Percentiles rank a stretch among this genome's conserved stretches.
Evolutionary conservation across 176 grass and related monocot genomes (phyloP).

Genomic region (Ampelocalamus luodianensis): DNA sequence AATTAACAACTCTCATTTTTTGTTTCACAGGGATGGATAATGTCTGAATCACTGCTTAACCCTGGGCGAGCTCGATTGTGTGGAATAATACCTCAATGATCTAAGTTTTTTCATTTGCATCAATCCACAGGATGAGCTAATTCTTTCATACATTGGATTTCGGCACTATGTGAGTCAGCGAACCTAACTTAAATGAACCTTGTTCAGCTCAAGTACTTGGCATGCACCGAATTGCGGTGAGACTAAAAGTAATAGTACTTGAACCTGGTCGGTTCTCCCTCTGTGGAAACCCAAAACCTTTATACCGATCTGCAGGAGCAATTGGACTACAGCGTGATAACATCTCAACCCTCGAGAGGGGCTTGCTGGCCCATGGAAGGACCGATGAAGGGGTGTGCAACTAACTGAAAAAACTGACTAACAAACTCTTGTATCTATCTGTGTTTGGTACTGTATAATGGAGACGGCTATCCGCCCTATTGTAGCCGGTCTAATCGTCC

Average conservation of each 20-base stretch:
- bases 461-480: constrained; percentile 33
- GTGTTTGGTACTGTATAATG: constrained; percentile 48
- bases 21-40: constrained; percentile 89
- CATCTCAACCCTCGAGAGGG: constrained; percentile 18
- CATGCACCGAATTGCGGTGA: background rate
- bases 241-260: background rate
- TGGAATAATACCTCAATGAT: constrained; percentile 65
- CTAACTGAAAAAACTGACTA: constrained; percentile 46
- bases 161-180: constrained; percentile 11
- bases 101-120: background rate
- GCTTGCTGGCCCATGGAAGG: constrained; percentile 29
- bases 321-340: constrained; percentile 12
- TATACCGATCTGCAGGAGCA: background rate
- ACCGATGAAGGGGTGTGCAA: background rate
- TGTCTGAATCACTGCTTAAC: constrained; percentile 89
- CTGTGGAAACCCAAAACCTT: background rate
- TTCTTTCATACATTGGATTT: constrained; percentile 37
- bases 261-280: constrained; percentile 22
- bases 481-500: constrained; percentile 1
- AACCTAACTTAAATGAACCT: constrained; percentile 21
- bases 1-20: constrained; percentile 5
- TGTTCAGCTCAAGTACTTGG: constrained; percentile 33
- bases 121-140: constrained; percentile 27
- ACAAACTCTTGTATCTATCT: constrained; percentile 45
- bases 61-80: constrained; percentile 65